phyloP scores from a whole-genome alignment of 2,329 filamentous ascomycete species.

The Exophiala sp. region DNA sequence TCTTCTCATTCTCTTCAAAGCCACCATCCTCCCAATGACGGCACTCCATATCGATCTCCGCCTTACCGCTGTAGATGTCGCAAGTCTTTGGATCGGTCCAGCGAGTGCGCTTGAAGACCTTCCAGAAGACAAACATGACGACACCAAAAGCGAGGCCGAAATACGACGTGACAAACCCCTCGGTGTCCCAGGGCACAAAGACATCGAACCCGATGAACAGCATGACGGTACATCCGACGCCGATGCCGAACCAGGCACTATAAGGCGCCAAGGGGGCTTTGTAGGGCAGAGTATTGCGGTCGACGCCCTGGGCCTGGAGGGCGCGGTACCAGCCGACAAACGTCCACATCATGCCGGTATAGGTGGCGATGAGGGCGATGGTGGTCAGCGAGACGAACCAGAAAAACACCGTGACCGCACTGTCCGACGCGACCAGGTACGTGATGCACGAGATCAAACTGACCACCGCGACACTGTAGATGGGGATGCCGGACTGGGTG shows the following conservation, averaged over 20 bases:
- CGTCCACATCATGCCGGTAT: slow-evolving; percentile 59
- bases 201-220: slow-evolving; percentile 58
- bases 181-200: slow-evolving; percentile 39
- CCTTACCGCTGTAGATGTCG: slow-evolving; percentile 33
- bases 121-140: slow-evolving; percentile 38
- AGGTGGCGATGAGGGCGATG: slow-evolving; percentile 52
- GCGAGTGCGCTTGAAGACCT: slow-evolving; percentile 31
- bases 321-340: slow-evolving; percentile 68
- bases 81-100: slow-evolving; percentile 30
- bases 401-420: slow-evolving; percentile 58
- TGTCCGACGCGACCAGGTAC: slow-evolving; percentile 62
- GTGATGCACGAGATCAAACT: slow-evolving; percentile 61
- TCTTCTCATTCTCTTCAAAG: slow-evolving; percentile 30
- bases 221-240: slow-evolving; percentile 50
- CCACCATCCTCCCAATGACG: slow-evolving; percentile 34
- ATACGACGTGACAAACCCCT: slow-evolving; percentile 48
- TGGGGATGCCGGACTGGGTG: slow-evolving; percentile 53
- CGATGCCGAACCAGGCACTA: slow-evolving; percentile 58
- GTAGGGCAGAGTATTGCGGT: slow-evolving; percentile 63
- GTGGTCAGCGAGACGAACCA: slow-evolving; percentile 62
- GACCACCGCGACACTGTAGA: slow-evolving; percentile 62
- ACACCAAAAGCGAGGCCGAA: slow-evolving; percentile 43
- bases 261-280: slow-evolving; percentile 63
- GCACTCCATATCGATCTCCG: slow-evolving; percentile 34
- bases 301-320: slow-evolving; percentile 60